phyloP scores from a whole-genome alignment of 306 rosid genomes.

The Macrotyloma uniflorum region DNA sequence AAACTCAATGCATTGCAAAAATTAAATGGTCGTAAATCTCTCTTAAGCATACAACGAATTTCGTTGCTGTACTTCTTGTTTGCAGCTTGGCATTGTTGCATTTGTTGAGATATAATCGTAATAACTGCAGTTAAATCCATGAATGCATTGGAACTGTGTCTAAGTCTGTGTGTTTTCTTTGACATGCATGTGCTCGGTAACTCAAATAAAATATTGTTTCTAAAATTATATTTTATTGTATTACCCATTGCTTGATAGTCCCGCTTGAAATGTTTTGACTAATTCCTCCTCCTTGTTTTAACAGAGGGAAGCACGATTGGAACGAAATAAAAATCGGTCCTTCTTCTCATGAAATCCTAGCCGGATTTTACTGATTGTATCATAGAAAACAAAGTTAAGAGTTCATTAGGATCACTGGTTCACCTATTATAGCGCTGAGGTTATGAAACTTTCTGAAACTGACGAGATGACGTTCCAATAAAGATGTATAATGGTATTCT shows the following conservation, averaged over 20 bases:
- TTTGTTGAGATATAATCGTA: background rate
- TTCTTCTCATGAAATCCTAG: conserved; percentile 70
- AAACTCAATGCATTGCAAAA: background rate
- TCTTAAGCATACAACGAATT: background rate
- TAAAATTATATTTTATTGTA: background rate
- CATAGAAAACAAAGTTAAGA: conserved; percentile 11
- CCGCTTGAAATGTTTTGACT: background rate
- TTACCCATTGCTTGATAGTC: conserved; percentile 9
- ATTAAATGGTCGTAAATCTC: conserved; percentile 3
- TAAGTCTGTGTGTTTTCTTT: background rate
- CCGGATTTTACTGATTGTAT: conserved; percentile 24
- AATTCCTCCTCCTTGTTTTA: conserved; percentile 36
- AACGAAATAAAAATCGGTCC: conserved; percentile 77
- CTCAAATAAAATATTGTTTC: conserved; percentile 16
- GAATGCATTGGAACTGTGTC: background rate
- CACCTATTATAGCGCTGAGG: conserved; percentile 19
- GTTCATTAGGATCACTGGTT: background rate
- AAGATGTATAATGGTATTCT: conserved; percentile 23
- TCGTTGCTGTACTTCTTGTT: conserved; percentile 2
- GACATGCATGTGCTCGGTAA: background rate
- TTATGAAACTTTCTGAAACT: conserved; percentile 19
- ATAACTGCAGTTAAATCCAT: background rate
- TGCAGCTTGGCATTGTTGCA: background rate
- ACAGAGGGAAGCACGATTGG: conserved; percentile 95
- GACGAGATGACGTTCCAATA: conserved; percentile 21